Percentiles rank a stretch among this genome's conserved stretches.
Evolutionary conservation across 352 stramenopile species (phyloP).

Genomic region (Phytophthora fragariaefolia): DNA sequence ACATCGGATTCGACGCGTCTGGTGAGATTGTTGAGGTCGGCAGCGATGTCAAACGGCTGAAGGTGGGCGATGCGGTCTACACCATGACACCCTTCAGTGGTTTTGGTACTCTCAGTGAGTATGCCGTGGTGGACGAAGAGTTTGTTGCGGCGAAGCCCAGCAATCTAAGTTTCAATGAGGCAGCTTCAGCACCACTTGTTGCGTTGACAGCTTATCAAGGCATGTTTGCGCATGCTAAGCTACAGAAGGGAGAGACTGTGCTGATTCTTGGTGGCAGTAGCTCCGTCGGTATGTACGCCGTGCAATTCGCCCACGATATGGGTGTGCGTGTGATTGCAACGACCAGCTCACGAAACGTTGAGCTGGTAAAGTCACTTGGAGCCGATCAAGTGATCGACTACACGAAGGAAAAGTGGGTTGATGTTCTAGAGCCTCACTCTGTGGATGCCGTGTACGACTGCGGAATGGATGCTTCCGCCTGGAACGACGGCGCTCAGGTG

Average conservation of each 20-base stretch:
- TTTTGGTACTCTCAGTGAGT: conserved; percentile 44
- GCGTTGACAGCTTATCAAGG: conserved; percentile 37
- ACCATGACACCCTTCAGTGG: conserved; percentile 11
- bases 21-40: conserved; percentile 44
- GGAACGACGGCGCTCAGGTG: conserved; percentile 30
- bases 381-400: conserved; percentile 47
- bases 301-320: conserved; percentile 43
- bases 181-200: conserved; percentile 31
- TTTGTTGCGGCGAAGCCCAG: conserved; percentile 41
- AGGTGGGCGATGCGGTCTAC: conserved; percentile 41
- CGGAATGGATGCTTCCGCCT: conserved; percentile 27
- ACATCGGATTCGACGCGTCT: conserved; percentile 43
- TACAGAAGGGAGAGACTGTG: conserved; percentile 39
- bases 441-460: conserved; percentile 46
- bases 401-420: conserved; percentile 35
- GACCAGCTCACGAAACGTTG: conserved; percentile 17
- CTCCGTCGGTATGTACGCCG: conserved; percentile 32
- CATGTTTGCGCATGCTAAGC: conserved; percentile 28
- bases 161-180: conserved; percentile 47
- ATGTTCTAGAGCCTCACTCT: conserved; percentile 30
- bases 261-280: conserved; percentile 46
- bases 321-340: conserved; percentile 39
- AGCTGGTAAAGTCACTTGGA: conserved; percentile 33
- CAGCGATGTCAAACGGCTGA: conserved; percentile 24
- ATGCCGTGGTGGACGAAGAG: conserved; percentile 24